Percentiles rank a stretch among this genome's conserved stretches.
Evolutionary conservation across 345 rosid species (phyloP).

Genomic region (Salix brachista): DNA sequence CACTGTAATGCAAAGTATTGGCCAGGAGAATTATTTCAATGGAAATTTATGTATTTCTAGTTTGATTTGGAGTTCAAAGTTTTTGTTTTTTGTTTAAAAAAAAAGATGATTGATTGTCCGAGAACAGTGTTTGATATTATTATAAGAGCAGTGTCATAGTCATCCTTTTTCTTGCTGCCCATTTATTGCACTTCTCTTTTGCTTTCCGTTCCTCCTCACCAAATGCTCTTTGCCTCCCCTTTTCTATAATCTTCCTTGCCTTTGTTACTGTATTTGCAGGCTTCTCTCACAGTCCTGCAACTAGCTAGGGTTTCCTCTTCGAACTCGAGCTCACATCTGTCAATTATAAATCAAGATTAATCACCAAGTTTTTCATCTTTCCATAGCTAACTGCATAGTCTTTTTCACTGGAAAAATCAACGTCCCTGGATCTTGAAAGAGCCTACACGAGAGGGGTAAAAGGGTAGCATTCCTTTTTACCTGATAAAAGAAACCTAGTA

Average conservation of each 20-base stretch:
- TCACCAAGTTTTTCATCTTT: neutral
- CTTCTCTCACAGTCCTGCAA: constrained; percentile 22
- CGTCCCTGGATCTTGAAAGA: constrained; percentile 14
- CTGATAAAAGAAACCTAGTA: constrained; percentile 11
- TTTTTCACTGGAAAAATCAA: constrained; percentile 6
- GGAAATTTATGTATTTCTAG: too few species aligned
- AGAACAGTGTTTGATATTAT: constrained; percentile 21
- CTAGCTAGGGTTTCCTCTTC: constrained; percentile 37
- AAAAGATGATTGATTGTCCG: neutral
- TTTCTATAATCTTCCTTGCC: constrained; percentile 5
- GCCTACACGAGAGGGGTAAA: neutral
- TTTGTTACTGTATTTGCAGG: constrained; percentile 35
- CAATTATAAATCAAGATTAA: neutral
- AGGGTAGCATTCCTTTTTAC: neutral
- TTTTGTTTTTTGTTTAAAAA: neutral
- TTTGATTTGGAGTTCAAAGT: neutral
- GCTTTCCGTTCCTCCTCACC: constrained; percentile 29
- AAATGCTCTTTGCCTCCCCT: constrained; percentile 38
- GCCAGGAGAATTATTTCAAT: neutral
- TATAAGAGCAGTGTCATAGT: constrained; percentile 20
- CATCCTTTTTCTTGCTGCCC: constrained; percentile 20
- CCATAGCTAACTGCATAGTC: neutral
- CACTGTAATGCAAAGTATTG: neutral
- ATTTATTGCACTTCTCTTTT: constrained; percentile 39
- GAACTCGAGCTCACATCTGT: constrained; percentile 18